phyloP scores from a whole-genome alignment of 495 filamentous ascomycete genomes.

The Pseudevernia furfuracea region DNA sequence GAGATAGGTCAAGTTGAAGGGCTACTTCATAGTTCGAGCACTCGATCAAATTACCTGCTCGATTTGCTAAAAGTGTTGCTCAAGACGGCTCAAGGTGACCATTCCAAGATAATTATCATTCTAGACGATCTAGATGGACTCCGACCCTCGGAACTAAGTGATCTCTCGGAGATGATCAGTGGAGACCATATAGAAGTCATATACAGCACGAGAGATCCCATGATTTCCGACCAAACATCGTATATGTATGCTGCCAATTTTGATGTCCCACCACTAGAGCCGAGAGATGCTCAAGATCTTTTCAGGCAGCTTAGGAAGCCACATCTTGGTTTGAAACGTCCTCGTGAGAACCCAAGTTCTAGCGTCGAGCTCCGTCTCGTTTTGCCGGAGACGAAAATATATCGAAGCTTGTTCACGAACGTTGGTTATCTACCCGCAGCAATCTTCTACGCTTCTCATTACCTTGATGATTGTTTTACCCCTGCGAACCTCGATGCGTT shows the following conservation, averaged over 20 bases:
- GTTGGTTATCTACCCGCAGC: slow-evolving; percentile 3
- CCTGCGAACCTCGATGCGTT: not conserved
- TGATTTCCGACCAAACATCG: not conserved
- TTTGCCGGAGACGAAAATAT: too few relatives aligned
- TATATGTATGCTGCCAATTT: slow-evolving; percentile 5
- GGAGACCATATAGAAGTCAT: slow-evolving; percentile 7
- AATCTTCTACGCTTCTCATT: slow-evolving; percentile 4
- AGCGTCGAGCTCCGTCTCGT: too few relatives aligned
- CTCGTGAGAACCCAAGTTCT: too few relatives aligned
- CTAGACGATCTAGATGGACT: slow-evolving; percentile 8
- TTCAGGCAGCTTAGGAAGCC: not conserved
- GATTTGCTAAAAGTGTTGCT: not conserved
- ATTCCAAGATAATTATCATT: not conserved
- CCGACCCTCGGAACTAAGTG: not conserved
- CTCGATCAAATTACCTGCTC: not conserved
- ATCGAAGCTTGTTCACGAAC: not conserved
- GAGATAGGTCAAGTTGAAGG: not conserved
- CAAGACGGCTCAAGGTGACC: not conserved
- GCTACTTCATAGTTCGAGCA: not conserved
- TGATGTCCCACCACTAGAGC: not conserved
- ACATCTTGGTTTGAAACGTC: not conserved
- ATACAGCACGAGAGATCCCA: slow-evolving; percentile 8
- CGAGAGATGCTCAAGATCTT: not conserved
- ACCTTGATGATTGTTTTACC: not conserved
- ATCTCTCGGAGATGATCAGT: not conserved